These are phyloP conservation scores for Cyanodermella asteris DNA, from an alignment of 2,329 filamentous ascomycete genomes.

Conservation along the genomic window DNA sequence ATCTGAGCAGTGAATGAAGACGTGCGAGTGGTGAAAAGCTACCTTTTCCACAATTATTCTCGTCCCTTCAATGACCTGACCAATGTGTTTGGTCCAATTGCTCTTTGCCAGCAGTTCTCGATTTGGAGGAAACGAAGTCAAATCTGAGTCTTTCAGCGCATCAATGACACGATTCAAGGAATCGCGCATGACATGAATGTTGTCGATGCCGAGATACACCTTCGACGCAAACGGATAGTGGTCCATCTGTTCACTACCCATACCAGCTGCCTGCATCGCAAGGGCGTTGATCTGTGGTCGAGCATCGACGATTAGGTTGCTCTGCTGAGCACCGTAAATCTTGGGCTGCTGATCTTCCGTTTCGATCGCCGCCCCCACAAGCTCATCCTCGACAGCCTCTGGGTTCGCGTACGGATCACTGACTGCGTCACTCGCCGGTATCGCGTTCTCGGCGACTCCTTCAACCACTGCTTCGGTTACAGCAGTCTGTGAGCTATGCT, in stretches of 20 bases:
- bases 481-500: too few relatives aligned
- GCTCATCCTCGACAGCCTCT: slow-evolving; percentile 47
- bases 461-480: too few relatives aligned
- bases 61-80: slow-evolving; percentile 62
- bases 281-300: slow-evolving; percentile 84
- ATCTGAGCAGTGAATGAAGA: slow-evolving; percentile 92
- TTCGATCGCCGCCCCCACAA: slow-evolving; percentile 33
- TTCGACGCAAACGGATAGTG: slow-evolving; percentile 86
- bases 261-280: slow-evolving; percentile 79
- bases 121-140: slow-evolving; percentile 63
- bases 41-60: slow-evolving; percentile 69
- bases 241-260: slow-evolving; percentile 94
- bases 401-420: slow-evolving; percentile 14
- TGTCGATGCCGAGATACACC: slow-evolving; percentile 85
- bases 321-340: slow-evolving; percentile 79
- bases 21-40: slow-evolving; percentile 80
- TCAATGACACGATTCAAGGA: slow-evolving; percentile 76
- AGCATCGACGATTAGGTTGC: slow-evolving; percentile 88
- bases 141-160: slow-evolving; percentile 76
- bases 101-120: slow-evolving; percentile 62
- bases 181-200: slow-evolving; percentile 93
- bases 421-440: too few relatives aligned
- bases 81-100: slow-evolving; percentile 79
- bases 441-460: background rate
- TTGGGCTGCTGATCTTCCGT: slow-evolving; percentile 38